Percentiles rank a stretch among this genome's conserved stretches.
These are phyloP conservation scores for Neopestalotiopsis clavispora DNA, from an alignment of 2,329 filamentous ascomycete genomes.

Conservation along the genomic window DNA sequence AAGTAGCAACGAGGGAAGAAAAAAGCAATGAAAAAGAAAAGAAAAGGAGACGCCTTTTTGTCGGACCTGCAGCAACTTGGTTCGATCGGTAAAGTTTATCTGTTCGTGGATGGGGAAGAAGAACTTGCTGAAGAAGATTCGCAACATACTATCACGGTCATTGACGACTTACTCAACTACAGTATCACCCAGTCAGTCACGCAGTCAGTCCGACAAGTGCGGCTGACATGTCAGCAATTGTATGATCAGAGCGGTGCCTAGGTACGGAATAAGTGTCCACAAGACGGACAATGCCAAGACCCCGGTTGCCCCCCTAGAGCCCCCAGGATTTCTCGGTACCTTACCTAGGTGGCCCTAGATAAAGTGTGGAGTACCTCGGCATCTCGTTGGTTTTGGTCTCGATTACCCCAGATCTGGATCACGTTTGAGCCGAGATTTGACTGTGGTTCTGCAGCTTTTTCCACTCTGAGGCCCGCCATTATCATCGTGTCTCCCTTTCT, in stretches of 20 bases:
- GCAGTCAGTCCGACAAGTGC: too few species aligned
- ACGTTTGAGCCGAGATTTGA: not conserved
- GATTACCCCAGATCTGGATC: conserved; percentile 1
- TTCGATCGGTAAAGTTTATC: too few species aligned
- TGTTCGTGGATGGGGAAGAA: too few species aligned
- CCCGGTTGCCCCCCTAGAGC: not conserved
- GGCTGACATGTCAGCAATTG: too few species aligned
- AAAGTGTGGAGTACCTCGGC: conserved; percentile 1
- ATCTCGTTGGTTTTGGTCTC: conserved; percentile 2
- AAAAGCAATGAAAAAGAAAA: not conserved
- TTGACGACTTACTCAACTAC: too few species aligned
- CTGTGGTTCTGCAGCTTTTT: not conserved
- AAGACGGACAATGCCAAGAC: not conserved
- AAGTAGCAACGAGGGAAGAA: not conserved
- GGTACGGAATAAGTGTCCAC: not conserved
- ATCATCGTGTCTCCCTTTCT: not conserved
- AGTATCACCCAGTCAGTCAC: too few species aligned
- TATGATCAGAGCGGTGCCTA: not conserved
- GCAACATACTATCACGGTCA: too few species aligned
- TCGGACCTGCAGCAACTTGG: not conserved
- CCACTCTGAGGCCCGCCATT: not conserved
- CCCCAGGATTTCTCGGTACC: not conserved
- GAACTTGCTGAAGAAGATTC: not conserved
- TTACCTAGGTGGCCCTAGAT: not conserved
- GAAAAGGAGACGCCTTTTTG: not conserved